These are phyloP conservation scores for Ogataea degrootiae DNA, from an alignment of 805 yeast genomes.

Conservation along the genomic window DNA sequence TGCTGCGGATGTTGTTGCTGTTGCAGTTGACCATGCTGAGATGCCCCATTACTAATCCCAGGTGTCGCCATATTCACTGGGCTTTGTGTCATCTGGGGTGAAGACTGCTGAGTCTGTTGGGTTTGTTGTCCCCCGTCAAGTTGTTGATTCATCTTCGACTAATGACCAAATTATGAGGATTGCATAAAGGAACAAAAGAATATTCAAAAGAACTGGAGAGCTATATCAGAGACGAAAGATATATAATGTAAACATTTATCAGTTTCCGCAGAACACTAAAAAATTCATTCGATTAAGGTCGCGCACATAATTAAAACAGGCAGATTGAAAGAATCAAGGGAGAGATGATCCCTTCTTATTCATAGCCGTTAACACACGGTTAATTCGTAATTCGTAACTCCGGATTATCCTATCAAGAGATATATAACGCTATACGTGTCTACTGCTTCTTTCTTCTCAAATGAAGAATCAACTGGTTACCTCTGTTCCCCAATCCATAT, in stretches of 20 bases:
- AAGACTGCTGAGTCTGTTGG: conserved; percentile 10
- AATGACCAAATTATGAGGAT: not conserved
- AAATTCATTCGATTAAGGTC: no score
- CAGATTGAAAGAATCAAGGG: no score
- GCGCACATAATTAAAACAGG: no score
- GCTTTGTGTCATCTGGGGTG: conserved; percentile 17
- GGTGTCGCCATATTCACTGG: conserved; percentile 36
- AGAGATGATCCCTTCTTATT: no score
- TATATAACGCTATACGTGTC: not conserved
- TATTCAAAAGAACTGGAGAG: no score
- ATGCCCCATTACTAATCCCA: conserved; percentile 31
- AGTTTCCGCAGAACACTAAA: no score
- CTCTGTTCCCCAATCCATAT: conserved; percentile 5
- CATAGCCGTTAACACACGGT: no score
- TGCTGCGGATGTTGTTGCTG: conserved; percentile 16
- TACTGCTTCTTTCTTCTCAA: conserved; percentile 6
- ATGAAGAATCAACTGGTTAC: conserved; percentile 16
- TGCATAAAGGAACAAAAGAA: not conserved
- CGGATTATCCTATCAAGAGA: not conserved
- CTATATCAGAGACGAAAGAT: not conserved
- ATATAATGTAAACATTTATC: no score
- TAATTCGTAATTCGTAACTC: not conserved
- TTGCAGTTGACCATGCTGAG: conserved; percentile 8
- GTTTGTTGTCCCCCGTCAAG: conserved; percentile 9
- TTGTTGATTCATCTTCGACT: conserved; percentile 2